Evolutionary conservation across 345 rosid species (phyloP).

Genomic region (Arabidopsis thaliana): DNA sequence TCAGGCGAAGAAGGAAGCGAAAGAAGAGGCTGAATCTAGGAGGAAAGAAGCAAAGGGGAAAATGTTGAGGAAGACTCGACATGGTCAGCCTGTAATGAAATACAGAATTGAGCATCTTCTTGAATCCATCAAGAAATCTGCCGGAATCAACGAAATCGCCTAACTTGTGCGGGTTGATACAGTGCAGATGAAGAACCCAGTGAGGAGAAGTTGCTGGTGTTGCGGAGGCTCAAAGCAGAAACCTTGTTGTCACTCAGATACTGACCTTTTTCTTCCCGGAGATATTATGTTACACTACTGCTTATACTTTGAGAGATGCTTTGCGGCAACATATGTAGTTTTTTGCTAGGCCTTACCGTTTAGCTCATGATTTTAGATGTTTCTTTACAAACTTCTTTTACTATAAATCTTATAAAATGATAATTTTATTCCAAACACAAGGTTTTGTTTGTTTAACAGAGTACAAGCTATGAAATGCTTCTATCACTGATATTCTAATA

Average conservation of each 20-base stretch:
- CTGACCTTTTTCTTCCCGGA: neutral
- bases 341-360: conserved; percentile 21
- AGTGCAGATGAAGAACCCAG: conserved; percentile 13
- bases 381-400: conserved; percentile 1
- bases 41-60: conserved; percentile 68
- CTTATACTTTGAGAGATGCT: conserved; percentile 9
- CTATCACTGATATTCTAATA: conserved; percentile 29
- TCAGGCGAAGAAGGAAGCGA: conserved; percentile 70
- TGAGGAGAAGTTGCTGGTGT: neutral
- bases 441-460: conserved; percentile 23
- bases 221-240: neutral
- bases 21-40: conserved; percentile 67
- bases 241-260: neutral
- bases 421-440: conserved; percentile 27
- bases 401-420: conserved; percentile 13
- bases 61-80: conserved; percentile 75
- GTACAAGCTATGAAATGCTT: conserved; percentile 25
- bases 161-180: neutral
- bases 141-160: conserved; percentile 13
- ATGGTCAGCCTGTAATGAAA: conserved; percentile 93
- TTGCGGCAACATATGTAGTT: conserved; percentile 21
- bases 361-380: conserved; percentile 4
- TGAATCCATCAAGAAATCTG: conserved; percentile 67
- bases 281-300: neutral
- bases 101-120: conserved; percentile 85